Conservation (phyloP, 371 early-diverging fungal genomes). For the Mucor indicus region DNA sequence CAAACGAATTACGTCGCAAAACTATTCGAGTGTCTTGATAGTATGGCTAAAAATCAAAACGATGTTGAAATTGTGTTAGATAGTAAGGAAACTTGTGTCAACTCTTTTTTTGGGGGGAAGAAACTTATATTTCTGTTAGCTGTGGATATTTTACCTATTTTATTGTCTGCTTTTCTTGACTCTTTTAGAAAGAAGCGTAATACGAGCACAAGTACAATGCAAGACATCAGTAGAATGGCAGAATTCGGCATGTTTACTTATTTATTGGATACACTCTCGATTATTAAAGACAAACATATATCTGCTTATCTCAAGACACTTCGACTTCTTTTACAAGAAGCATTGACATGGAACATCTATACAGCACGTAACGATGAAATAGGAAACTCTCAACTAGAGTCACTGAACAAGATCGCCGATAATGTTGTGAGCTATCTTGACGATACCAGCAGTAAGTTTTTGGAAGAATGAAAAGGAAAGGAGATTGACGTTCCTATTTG, state of each 20-base stretch:
- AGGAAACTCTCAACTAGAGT: slow-evolving; percentile 18
- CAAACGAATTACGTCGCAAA: slow-evolving; percentile 31
- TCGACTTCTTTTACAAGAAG: slow-evolving; percentile 18
- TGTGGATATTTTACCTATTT: slow-evolving; percentile 24
- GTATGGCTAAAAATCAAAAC: slow-evolving; percentile 11
- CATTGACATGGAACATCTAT: slow-evolving; percentile 30
- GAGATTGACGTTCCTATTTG: not conserved
- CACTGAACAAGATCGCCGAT: slow-evolving; percentile 21
- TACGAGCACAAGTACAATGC: slow-evolving; percentile 17
- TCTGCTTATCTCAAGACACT: slow-evolving; percentile 19
- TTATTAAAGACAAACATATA: not conserved
- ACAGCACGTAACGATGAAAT: slow-evolving; percentile 34
- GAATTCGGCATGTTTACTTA: slow-evolving; percentile 42
- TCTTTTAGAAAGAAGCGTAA: slow-evolving; percentile 34
- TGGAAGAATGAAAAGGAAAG: not conserved
- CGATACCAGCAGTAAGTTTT: slow-evolving; percentile 13
- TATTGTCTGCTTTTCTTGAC: slow-evolving; percentile 28
- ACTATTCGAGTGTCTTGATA: slow-evolving; percentile 35
- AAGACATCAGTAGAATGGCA: slow-evolving; percentile 29
- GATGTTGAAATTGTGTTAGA: slow-evolving; percentile 16
- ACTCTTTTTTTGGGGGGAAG: too few species aligned
- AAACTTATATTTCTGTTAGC: too few species aligned
- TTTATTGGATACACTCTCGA: slow-evolving; percentile 11
- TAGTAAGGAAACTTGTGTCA: slow-evolving; percentile 21
- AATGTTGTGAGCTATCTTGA: slow-evolving; percentile 14